A percentile compares a stretch with the other conserved stretches of the same genome.
Evolutionary conservation across 2,329 filamentous ascomycete species (phyloP).

Genomic region (Cryphonectria japonica): DNA sequence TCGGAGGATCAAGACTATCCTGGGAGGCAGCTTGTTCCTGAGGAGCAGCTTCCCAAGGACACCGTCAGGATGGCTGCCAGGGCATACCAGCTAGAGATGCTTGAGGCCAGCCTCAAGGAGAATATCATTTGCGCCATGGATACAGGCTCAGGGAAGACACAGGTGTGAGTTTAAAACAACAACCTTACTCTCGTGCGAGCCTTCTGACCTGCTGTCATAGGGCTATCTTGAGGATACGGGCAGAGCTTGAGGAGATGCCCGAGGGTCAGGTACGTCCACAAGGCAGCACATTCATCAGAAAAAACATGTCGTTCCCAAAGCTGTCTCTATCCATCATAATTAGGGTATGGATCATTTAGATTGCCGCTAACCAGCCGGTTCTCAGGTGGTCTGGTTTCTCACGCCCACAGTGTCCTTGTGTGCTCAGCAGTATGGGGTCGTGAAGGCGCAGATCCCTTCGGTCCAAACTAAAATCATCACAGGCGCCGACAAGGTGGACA

Average conservation of each 20-base stretch:
- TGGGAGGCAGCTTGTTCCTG: not conserved
- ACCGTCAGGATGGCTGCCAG: constrained; percentile 48
- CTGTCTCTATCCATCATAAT: not conserved
- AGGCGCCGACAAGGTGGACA: constrained; percentile 70
- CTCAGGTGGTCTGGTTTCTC: constrained; percentile 71
- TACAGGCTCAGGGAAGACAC: constrained; percentile 78
- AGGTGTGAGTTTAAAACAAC: constrained; percentile 59
- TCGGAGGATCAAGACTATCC: not conserved
- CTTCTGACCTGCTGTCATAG: constrained; percentile 41
- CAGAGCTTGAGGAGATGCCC: constrained; percentile 61
- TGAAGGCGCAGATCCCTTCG: constrained; percentile 62
- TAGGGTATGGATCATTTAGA: not conserved
- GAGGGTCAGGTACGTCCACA: constrained; percentile 53
- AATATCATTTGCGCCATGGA: constrained; percentile 82
- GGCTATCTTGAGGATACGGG: constrained; percentile 68
- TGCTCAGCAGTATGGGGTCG: constrained; percentile 65
- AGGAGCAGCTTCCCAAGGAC: not conserved
- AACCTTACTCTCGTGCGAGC: not conserved
- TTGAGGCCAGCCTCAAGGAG: constrained; percentile 66
- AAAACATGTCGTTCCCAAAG: not conserved
- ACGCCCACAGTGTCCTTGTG: constrained; percentile 71
- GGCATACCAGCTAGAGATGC: constrained; percentile 77
- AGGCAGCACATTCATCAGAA: not conserved
- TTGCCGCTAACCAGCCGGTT: constrained; percentile 27
- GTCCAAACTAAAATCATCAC: constrained; percentile 66